Evolutionary conservation across 306 rosid genomes (phyloP).

Genomic region (Acacia confusa): DNA sequence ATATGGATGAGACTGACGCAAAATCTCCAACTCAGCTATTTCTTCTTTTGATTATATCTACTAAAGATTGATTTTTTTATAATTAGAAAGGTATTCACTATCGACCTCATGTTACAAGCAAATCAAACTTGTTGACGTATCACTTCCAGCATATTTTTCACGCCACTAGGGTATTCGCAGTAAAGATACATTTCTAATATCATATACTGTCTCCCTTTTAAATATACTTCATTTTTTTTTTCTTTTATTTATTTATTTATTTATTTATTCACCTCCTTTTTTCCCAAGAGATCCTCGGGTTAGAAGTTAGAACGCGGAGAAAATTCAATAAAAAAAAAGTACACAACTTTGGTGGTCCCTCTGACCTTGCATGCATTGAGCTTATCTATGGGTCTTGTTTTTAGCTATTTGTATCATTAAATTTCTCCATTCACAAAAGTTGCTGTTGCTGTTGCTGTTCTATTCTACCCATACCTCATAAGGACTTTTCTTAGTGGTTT

Average conservation of each 20-base stretch:
- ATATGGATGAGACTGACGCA: conserved; percentile 5
- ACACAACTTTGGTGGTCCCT: conserved; percentile 59
- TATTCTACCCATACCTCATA: conserved; percentile 21
- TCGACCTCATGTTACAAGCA: too few species aligned
- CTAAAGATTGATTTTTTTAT: too few species aligned
- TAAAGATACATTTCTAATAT: too few species aligned
- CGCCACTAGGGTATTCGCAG: too few species aligned
- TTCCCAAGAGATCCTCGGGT: conserved; percentile 31
- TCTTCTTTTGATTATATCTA: not conserved
- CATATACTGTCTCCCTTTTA: not conserved
- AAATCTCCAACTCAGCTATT: conserved; percentile 30
- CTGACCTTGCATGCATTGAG: conserved; percentile 18
- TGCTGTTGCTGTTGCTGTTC: not conserved
- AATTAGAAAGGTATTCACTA: not conserved
- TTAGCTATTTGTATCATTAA: conserved; percentile 30
- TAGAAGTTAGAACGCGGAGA: conserved; percentile 36
- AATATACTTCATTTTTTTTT: not conserved
- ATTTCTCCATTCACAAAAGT: conserved; percentile 7
- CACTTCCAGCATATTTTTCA: too few species aligned
- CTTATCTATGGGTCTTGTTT: conserved; percentile 31
- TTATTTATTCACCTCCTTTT: not conserved
- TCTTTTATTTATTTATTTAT: not conserved
- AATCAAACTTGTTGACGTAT: too few species aligned
- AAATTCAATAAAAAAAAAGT: conserved; percentile 38
- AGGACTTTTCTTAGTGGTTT: conserved; percentile 20